Percentiles rank a stretch among this genome's conserved stretches.
These are phyloP conservation scores for Yarrowia alimentaria DNA, from an alignment of 805 yeast species.

Conservation along the genomic window DNA sequence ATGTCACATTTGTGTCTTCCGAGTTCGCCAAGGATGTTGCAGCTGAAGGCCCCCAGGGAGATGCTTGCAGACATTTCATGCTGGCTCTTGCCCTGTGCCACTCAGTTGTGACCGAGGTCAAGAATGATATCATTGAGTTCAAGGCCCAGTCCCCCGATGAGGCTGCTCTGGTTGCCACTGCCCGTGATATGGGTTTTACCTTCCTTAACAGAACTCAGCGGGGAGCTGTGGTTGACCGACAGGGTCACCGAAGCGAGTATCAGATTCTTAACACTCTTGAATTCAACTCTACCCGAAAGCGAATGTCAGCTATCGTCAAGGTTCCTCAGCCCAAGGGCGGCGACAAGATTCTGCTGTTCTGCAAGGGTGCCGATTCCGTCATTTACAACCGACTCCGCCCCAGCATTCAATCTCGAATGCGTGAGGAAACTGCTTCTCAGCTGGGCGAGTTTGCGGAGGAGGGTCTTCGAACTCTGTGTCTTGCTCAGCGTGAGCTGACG, in stretches of 20 bases:
- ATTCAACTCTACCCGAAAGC: constrained; percentile 71
- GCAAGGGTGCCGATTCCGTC: constrained; percentile 82
- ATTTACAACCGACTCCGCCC: constrained; percentile 53
- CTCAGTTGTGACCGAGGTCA: constrained; percentile 67
- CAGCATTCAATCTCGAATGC: constrained; percentile 46
- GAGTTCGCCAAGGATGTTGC: constrained; percentile 59
- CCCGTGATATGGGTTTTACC: constrained; percentile 71
- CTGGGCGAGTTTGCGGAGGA: constrained; percentile 74
- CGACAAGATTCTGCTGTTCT: constrained; percentile 48
- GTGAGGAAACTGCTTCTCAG: constrained; percentile 64
- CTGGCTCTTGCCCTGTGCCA: constrained; percentile 71
- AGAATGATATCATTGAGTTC: constrained; percentile 47
- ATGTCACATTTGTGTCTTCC: constrained; percentile 66
- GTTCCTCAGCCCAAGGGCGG: constrained; percentile 40
- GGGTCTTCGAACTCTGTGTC: constrained; percentile 75
- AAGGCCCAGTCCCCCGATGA: constrained; percentile 88
- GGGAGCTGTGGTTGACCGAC: constrained; percentile 47
- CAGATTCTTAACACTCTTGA: constrained; percentile 61
- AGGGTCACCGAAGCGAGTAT: constrained; percentile 50
- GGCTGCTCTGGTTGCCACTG: constrained; percentile 75
- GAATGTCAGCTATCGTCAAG: constrained; percentile 71
- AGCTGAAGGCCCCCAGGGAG: constrained; percentile 43
- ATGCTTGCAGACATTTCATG: constrained; percentile 61
- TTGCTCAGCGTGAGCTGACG: constrained; percentile 60
- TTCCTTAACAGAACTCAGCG: constrained; percentile 57